Conservation (phyloP, 225 moss, liverwort and hornwort species). For the Neckera pumila region DNA sequence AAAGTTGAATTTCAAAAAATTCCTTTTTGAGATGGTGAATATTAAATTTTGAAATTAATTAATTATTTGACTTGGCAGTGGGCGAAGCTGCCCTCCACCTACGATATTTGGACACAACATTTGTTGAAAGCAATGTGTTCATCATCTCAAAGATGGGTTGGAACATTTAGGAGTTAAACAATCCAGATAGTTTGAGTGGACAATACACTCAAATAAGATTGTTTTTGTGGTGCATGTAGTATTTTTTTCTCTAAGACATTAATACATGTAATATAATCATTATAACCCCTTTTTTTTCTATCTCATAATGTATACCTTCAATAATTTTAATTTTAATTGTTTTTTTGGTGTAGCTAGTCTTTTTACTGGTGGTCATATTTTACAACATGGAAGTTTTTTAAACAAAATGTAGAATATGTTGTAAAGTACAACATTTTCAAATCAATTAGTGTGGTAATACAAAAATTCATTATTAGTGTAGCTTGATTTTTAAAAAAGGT, state of each 20-base stretch:
- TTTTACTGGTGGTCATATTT: neutral
- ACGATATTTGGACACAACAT: neutral
- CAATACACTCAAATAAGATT: neutral
- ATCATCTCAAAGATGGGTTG: neutral
- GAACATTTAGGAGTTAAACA: neutral
- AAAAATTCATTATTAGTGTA: no score
- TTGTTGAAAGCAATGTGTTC: neutral
- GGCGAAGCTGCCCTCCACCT: no score
- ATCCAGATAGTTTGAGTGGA: neutral
- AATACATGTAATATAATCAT: neutral
- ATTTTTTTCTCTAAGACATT: neutral
- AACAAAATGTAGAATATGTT: neutral
- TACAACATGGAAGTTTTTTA: neutral
- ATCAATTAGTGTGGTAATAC: neutral
- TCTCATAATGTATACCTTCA: neutral
- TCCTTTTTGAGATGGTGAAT: no score
- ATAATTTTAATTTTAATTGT: neutral
- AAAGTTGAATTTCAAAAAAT: no score
- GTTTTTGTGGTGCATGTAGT: neutral
- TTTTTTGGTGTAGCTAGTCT: neutral
- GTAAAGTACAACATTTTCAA: neutral
- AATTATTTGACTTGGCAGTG: no score
- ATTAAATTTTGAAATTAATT: no score
- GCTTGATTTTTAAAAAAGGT: accelerated
- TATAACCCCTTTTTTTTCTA: neutral